Conservation (phyloP, 2,329 filamentous ascomycete genomes). For the Aureobasidium pullulans region DNA sequence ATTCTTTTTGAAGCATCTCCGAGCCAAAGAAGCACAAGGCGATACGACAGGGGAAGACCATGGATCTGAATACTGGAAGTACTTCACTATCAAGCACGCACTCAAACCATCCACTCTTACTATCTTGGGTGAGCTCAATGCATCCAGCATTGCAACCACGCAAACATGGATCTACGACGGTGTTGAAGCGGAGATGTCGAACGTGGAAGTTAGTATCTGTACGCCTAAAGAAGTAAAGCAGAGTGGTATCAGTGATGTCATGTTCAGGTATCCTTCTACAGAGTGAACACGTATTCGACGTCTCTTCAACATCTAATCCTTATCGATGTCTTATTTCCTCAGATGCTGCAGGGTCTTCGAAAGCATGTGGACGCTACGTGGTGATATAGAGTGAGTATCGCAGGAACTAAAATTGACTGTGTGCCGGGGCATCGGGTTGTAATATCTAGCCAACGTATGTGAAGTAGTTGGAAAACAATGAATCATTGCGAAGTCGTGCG, state of each 20-base stretch:
- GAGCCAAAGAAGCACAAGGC: constrained; percentile 11
- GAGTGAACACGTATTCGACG: constrained; percentile 1
- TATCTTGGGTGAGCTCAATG: background rate
- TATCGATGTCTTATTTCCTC: background rate
- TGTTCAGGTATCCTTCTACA: background rate
- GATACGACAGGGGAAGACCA: background rate
- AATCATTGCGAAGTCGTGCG: no score
- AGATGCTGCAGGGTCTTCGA: background rate
- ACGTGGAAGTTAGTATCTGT: background rate
- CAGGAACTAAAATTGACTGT: no score
- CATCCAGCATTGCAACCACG: background rate
- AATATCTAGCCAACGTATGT: no score
- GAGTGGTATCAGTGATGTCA: background rate
- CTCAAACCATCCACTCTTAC: background rate
- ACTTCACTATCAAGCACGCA: constrained; percentile 7
- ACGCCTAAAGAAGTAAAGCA: constrained; percentile 10
- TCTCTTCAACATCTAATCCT: background rate
- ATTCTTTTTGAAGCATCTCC: constrained; percentile 3
- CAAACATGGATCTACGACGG: constrained; percentile 1
- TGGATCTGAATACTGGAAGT: background rate
- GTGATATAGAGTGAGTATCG: no score
- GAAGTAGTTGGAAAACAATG: no score
- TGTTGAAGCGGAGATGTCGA: constrained; percentile 2
- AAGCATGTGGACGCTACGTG: no score
- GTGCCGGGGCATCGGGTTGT: no score